Conservation (phyloP, 331 rosid genomes). For the Cucumis variabilis region DNA sequence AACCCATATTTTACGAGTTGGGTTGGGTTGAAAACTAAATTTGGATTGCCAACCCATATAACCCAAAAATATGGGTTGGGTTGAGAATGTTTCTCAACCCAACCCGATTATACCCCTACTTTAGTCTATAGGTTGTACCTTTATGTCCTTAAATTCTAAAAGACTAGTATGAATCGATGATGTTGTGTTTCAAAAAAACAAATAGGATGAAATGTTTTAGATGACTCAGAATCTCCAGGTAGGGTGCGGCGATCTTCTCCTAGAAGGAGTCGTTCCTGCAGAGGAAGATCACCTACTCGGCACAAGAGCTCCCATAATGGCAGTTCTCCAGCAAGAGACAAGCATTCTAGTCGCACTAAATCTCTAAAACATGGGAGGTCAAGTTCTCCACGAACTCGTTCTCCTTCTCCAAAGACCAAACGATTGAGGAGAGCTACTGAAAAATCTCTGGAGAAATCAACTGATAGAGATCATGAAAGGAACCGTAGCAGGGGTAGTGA, state of each 20-base stretch:
- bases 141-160: background rate
- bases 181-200: background rate
- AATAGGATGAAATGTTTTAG: slow-evolving; percentile 53
- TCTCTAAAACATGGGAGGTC: slow-evolving; percentile 51
- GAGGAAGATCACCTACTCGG: slow-evolving; percentile 58
- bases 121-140: background rate
- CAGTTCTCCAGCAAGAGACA: slow-evolving; percentile 51
- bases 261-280: slow-evolving; percentile 46
- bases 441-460: slow-evolving; percentile 37
- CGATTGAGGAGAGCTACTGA: slow-evolving; percentile 59
- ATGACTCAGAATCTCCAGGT: slow-evolving; percentile 50
- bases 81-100: too few species aligned
- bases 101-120: background rate
- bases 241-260: slow-evolving; percentile 46
- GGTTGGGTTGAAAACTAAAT: too few species aligned
- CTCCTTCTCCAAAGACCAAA: slow-evolving; percentile 79
- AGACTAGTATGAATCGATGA: background rate
- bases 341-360: slow-evolving; percentile 40
- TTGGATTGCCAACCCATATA: too few species aligned
- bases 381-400: slow-evolving; percentile 54
- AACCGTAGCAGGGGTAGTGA: slow-evolving; percentile 33
- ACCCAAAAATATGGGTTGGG: too few species aligned
- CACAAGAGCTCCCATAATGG: slow-evolving; percentile 48
- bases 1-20: too few species aligned
- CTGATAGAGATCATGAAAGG: slow-evolving; percentile 45